Conservation (phyloP, 768 basidiomycete species). For the Ramaria rubella region DNA sequence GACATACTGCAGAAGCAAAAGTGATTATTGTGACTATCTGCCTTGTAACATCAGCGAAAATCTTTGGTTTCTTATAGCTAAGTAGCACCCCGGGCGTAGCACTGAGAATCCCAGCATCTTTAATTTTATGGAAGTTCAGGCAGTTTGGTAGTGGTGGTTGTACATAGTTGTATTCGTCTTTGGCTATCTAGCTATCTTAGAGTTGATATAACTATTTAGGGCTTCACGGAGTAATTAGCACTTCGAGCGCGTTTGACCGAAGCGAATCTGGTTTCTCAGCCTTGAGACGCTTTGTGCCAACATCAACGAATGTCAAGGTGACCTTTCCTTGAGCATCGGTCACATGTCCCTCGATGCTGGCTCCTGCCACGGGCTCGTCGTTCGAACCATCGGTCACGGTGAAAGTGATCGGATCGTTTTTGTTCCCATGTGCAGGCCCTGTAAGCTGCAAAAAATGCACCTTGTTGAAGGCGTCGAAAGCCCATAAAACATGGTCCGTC, state of each 20-base stretch:
- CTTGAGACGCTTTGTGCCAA: constrained; percentile 25
- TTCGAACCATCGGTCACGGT: constrained; percentile 34
- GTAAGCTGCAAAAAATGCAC: constrained; percentile 29
- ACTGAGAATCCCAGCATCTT: too few relatives aligned
- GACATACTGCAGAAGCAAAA: too few relatives aligned
- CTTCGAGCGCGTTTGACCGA: constrained; percentile 26
- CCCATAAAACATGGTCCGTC: constrained; percentile 31
- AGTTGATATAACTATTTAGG: neutral
- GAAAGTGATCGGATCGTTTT: constrained; percentile 25
- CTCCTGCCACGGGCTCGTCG: constrained; percentile 28
- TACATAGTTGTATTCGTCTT: too few relatives aligned
- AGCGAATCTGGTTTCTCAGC: constrained; percentile 29
- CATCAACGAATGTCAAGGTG: constrained; percentile 20
- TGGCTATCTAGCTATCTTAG: too few relatives aligned
- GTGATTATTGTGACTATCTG: too few relatives aligned
- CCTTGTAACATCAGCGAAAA: too few relatives aligned
- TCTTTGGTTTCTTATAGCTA: too few relatives aligned
- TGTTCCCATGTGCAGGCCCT: constrained; percentile 23
- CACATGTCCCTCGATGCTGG: constrained; percentile 21
- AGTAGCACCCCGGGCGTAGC: too few relatives aligned
- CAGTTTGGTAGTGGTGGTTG: too few relatives aligned
- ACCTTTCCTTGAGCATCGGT: constrained; percentile 25
- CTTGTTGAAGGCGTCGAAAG: constrained; percentile 33
- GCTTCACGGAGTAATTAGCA: neutral
- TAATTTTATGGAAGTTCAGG: too few relatives aligned